phyloP scores from a whole-genome alignment of 2,329 filamentous ascomycete species.

The Penicillium sp. region DNA sequence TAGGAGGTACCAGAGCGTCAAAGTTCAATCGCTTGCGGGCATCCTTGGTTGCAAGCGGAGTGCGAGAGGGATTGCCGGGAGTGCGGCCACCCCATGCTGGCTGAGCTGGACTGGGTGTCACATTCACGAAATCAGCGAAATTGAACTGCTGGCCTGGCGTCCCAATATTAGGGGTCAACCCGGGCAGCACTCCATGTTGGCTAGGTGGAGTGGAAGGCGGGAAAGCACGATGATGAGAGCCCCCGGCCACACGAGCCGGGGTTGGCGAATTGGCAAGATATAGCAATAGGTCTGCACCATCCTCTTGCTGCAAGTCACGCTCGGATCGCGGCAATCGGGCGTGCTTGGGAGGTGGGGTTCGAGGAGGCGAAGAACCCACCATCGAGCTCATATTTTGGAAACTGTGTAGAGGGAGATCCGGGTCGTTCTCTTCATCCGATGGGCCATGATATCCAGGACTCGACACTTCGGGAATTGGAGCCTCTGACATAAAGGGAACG shows the following conservation, averaged over 20 bases:
- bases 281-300: conserved; percentile 72
- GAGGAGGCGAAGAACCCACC: conserved; percentile 72
- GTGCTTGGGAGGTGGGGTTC: conserved; percentile 65
- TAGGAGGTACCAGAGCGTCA: conserved; percentile 62
- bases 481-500: conserved; percentile 71
- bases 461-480: conserved; percentile 62
- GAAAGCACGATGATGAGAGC: conserved; percentile 45
- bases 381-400: conserved; percentile 44
- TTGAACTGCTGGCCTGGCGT: conserved; percentile 85
- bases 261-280: conserved; percentile 91
- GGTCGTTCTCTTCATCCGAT: conserved; percentile 72
- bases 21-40: conserved; percentile 76
- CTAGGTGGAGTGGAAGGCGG: conserved; percentile 72
- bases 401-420: conserved; percentile 60
- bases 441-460: conserved; percentile 37
- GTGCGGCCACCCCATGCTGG: conserved; percentile 64
- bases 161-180: conserved; percentile 53
- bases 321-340: conserved; percentile 47
- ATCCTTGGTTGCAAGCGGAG: conserved; percentile 62
- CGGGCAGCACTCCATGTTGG: conserved; percentile 49
- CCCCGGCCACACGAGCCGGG: conserved; percentile 58
- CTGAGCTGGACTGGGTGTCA: conserved; percentile 91
- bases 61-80: conserved; percentile 54
- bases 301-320: conserved; percentile 58
- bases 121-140: conserved; percentile 95